Evolutionary conservation across 2,329 filamentous ascomycete species (phyloP), one percentile per base, ranked within the genome.

Genomic region (Lomentospora prolificans): DNA sequence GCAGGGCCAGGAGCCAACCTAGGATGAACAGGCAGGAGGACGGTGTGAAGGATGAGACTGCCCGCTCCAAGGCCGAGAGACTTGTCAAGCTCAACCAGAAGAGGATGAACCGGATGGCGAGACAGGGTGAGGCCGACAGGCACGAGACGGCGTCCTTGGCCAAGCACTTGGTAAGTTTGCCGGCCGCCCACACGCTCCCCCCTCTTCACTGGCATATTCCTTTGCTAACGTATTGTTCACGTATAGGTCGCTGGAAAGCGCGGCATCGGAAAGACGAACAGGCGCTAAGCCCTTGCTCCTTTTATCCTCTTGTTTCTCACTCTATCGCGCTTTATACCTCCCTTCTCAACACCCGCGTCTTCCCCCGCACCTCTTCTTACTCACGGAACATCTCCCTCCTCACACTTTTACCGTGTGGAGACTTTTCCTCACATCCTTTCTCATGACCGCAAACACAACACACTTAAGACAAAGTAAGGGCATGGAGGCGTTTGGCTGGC

Each of bases 61-160:
- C 80, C 52, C 81, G 88, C 62, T 79, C 77, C 58, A 95, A 92
- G 81, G 90, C 89, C 36, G 91, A 96, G 71, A 85, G 86, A 65
- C 77, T 95, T 69, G 80, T 84, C 68, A 97, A 96, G 80, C 75
- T 99, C 68, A 80, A 85, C 65, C 95, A 99, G 85, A 90, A 92
- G 80, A 92, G 90, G 82, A 96, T 95, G 90, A 99, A 99, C 78
- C 84, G 92, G 61, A 94, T 95, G 87, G 94, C 94, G 48, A 85
- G 91, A 71, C 89, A 95, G 79, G 94, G 94, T 78, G 94, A 99
- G 77, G 91, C 87, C 59, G 94, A 99, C 79, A 84, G 95, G 69
- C 92, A 97, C 74, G 84, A 84, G 59, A 85, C 85, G 56, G 87
- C 88, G 36, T 80, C 88, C 55, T 74, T 95, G 72, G 82, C 85